Evolutionary conservation across 2,329 filamentous ascomycete genomes (phyloP).

Genomic region (Arthrobotrys pseudoclavata): DNA sequence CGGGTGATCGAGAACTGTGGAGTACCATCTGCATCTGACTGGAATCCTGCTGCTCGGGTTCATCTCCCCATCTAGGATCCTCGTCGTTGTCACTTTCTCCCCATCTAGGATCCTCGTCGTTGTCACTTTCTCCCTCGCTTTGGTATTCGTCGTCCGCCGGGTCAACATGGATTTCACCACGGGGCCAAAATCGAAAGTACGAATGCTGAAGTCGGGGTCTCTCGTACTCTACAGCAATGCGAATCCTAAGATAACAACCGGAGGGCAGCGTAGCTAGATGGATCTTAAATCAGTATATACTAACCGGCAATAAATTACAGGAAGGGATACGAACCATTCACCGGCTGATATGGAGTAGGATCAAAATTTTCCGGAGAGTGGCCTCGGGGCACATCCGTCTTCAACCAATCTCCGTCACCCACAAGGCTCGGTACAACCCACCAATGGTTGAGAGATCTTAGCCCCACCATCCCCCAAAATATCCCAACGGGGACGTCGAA

Average conservation of each 20-base stretch:
- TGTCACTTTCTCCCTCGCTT: background rate
- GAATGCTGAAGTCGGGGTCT: background rate
- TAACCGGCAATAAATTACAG: background rate
- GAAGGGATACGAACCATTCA: conserved; percentile 15
- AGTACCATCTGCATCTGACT: background rate
- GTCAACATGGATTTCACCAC: conserved; percentile 18
- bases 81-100: no score
- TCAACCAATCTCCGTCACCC: conserved; percentile 12
- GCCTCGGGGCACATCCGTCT: background rate
- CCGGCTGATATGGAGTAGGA: conserved; percentile 11
- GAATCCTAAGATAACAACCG: background rate
- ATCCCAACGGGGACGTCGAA: conserved; percentile 28
- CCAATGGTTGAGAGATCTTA: conserved; percentile 38
- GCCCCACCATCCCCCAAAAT: conserved; percentile 40
- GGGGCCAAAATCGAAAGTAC: conserved; percentile 13
- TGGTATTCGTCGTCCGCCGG: background rate
- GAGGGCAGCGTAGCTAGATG: background rate
- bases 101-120: background rate
- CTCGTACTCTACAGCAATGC: background rate
- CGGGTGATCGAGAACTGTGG: background rate
- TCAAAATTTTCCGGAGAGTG: background rate
- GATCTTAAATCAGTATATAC: background rate
- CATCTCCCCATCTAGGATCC: no score
- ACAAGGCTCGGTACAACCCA: conserved; percentile 16
- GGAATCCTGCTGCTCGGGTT: background rate